A percentile compares a stretch with the other conserved stretches of the same genome.
These are phyloP conservation scores for Mycena vulgaris DNA, from an alignment of 768 basidiomycete genomes.

Conservation along the genomic window DNA sequence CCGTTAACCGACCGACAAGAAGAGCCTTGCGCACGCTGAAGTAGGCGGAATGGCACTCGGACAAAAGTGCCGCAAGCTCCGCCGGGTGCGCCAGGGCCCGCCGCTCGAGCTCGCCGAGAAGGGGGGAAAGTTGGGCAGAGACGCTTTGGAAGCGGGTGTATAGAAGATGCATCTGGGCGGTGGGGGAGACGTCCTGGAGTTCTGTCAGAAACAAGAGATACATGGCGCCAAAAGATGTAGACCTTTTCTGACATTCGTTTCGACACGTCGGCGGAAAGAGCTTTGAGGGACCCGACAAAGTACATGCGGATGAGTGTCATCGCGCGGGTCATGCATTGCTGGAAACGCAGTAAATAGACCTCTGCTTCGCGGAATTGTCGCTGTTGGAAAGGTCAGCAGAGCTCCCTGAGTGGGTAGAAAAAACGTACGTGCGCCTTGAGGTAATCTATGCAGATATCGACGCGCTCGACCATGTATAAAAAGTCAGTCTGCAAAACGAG, in stretches of 20 bases:
- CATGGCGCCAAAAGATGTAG: conserved; percentile 7
- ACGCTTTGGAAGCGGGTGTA: conserved; percentile 91
- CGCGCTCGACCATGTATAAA: conserved; percentile 94
- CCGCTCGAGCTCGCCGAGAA: conserved; percentile 89
- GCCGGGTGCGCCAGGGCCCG: conserved; percentile 83
- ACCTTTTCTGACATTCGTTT: conserved; percentile 86
- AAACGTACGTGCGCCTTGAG: conserved; percentile 85
- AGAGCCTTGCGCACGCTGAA: conserved; percentile 81
- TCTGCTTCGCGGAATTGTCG: conserved; percentile 94
- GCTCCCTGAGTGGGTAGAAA: no score
- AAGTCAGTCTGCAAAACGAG: conserved; percentile 94
- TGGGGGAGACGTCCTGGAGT: conserved; percentile 79
- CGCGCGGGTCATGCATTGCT: conserved; percentile 97
- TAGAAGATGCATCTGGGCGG: conserved; percentile 87
- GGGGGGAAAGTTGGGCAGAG: conserved; percentile 78
- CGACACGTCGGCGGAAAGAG: conserved; percentile 83
- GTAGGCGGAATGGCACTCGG: conserved; percentile 92
- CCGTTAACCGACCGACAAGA: conserved; percentile 78
- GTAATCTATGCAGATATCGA: conserved; percentile 95
- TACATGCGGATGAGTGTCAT: conserved; percentile 99
- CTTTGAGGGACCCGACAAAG: conserved; percentile 88
- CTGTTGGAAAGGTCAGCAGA: conserved; percentile 55
- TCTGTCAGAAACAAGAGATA: background rate
- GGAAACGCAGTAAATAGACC: conserved; percentile 95
- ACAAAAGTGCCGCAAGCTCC: conserved; percentile 84